phyloP scores from a whole-genome alignment of 2,329 filamentous ascomycete species.

The Triangularia setosa region DNA sequence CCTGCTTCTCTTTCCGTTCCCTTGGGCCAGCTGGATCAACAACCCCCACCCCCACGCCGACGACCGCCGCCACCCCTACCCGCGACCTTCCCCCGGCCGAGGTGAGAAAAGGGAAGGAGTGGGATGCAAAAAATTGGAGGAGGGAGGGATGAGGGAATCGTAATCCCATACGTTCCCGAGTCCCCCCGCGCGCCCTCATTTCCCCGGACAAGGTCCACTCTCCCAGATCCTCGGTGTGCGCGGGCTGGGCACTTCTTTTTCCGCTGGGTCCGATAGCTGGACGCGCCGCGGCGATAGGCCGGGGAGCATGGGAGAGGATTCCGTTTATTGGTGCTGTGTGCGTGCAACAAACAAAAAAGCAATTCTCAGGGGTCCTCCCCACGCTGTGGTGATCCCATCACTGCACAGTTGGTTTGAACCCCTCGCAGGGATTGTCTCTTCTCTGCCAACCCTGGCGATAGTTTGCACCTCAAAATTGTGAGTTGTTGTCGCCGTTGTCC shows the following conservation, averaged over 20 bases:
- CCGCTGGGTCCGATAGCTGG: background rate
- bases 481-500: background rate
- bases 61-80: background rate
- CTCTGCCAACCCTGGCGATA: too few species aligned
- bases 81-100: background rate
- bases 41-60: background rate
- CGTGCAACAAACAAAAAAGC: background rate
- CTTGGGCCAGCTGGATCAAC: background rate
- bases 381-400: background rate
- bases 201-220: background rate
- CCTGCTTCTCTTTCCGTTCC: background rate
- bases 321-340: background rate
- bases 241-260: background rate
- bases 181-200: background rate
- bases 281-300: background rate
- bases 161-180: background rate
- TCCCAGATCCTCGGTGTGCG: background rate
- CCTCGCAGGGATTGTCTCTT: background rate
- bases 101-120: background rate
- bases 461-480: background rate
- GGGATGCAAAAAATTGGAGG: background rate
- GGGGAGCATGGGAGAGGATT: background rate
- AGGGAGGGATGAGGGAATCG: background rate
- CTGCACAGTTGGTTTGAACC: background rate
- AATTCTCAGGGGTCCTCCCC: background rate